Evolutionary conservation across 23 red algal genomes (phyloP).

Genomic region (Agarophyton chilense): DNA sequence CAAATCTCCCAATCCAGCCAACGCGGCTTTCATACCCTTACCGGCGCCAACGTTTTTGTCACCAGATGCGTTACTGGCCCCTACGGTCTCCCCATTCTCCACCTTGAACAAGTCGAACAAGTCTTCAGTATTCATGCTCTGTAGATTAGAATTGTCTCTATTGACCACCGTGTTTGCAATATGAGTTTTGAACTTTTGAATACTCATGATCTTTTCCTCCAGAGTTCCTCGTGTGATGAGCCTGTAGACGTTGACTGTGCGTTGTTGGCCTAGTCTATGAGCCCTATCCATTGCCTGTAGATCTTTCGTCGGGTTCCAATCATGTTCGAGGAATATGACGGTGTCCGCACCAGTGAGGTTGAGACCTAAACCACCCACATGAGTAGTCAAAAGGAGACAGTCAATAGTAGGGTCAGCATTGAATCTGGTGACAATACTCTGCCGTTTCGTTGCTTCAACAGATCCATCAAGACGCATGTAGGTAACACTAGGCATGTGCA

Average conservation of each 20-base stretch:
- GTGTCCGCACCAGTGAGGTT: conserved; percentile 96
- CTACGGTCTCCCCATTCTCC: conserved; percentile 36
- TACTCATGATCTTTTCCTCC: conserved; percentile 97
- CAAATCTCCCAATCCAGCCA: conserved; percentile 64
- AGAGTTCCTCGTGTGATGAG: conserved; percentile 91
- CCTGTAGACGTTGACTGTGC: conserved; percentile 91
- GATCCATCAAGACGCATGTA: conserved; percentile 95
- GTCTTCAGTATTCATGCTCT: conserved; percentile 84
- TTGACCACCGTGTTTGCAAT: conserved; percentile 96
- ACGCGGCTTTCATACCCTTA: conserved; percentile 66
- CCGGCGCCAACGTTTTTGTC: conserved; percentile 32
- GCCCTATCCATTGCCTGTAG: conserved; percentile 99
- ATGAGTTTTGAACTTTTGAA: conserved; percentile 96
- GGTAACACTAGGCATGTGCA: conserved; percentile 76
- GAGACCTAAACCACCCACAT: conserved; percentile 95
- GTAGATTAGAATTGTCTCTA: conserved; percentile 83
- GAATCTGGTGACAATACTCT: conserved; percentile 92
- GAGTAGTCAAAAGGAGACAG: conserved; percentile 89
- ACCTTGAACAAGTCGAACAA: conserved; percentile 86
- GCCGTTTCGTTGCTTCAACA: conserved; percentile 79
- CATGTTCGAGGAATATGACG: conserved; percentile 97
- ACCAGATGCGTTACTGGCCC: neutral
- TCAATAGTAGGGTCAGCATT: conserved; percentile 98
- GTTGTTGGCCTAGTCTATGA: conserved; percentile 94
- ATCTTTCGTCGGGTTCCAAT: conserved; percentile 97